phyloP scores from a whole-genome alignment of 2,329 filamentous ascomycete genomes.

The Exophiala sp. region DNA sequence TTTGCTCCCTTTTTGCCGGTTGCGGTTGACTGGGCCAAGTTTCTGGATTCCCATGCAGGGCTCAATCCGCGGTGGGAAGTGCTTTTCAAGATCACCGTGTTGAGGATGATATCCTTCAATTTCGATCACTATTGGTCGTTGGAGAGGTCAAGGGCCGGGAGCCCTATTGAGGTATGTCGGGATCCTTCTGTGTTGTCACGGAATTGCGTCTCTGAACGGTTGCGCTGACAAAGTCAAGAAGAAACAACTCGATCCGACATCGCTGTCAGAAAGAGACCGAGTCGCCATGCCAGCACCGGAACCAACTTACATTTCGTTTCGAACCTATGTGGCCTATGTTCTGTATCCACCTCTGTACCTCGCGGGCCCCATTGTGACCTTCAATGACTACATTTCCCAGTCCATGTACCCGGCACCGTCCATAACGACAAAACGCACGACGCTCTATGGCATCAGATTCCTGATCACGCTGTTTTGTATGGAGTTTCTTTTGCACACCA shows the following conservation, averaged over 20 bases:
- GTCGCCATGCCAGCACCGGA: conserved; percentile 67
- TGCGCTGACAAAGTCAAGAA: conserved; percentile 73
- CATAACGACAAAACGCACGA: conserved; percentile 63
- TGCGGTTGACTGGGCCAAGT: conserved; percentile 58
- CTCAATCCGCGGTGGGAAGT: conserved; percentile 90
- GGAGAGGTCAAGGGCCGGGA: conserved; percentile 53
- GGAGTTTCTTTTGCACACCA: conserved; percentile 85
- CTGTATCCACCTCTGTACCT: conserved; percentile 92
- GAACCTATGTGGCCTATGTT: conserved; percentile 82
- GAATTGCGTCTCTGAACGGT: background rate
- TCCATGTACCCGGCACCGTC: conserved; percentile 65
- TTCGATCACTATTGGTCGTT: conserved; percentile 93
- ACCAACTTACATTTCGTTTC: conserved; percentile 64
- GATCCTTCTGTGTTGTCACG: conserved; percentile 30
- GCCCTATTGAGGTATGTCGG: conserved; percentile 69
- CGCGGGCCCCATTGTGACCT: conserved; percentile 86
- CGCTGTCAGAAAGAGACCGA: conserved; percentile 82
- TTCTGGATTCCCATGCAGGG: conserved; percentile 73
- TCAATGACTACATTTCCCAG: conserved; percentile 96
- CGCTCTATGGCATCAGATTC: conserved; percentile 79
- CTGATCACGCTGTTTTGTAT: conserved; percentile 72
- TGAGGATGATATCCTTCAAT: conserved; percentile 93
- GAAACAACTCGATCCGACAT: conserved; percentile 85
- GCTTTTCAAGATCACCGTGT: conserved; percentile 92
- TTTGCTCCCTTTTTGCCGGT: conserved; percentile 42